Base-by-base conservation (phyloP, 176 grass and related monocot species). In the Hyparrhenia diplandra region DNA sequence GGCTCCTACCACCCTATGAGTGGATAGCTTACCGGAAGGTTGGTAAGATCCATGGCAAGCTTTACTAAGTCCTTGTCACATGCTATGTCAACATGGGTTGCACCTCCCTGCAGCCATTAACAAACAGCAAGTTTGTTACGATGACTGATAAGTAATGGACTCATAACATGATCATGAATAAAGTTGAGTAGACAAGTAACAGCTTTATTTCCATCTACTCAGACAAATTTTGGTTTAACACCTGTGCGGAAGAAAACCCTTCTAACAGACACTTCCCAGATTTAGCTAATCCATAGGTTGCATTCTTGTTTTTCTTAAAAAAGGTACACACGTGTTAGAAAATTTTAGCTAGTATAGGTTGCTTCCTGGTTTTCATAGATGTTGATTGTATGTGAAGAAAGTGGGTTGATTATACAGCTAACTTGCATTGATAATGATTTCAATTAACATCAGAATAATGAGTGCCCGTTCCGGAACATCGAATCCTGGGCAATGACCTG, bases 21-120 rank as follows among this genome's bases (percentile, higher is more conserved):
- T 42, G 28, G 4, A 71, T n/a, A 55, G 42, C 89, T 90, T 80
- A 98, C 95, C 72, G 92, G 92, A 64, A 98, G 92, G 82, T 85
- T 88, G 18, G 95, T 98, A 62, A 98, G 92, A 76, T 80, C 75
- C 29, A 91, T 55, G 51, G 88, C 90, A 80, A 98, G 88, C 73
- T 93, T 93, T 68, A 95, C 88, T 69, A 98, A 83, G 29, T 93
- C 88, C 17, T 72, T 46, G 35, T 98, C 88, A 74, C 95, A 98
- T 63, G 95, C 92, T 95, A 98, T 98, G 76, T 98, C 95, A 82
- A 98, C 87, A 88, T 95, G 92, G 40, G 92, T 98, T 34, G 95
- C 95, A 68, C 95, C 88, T 85, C 95, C 95, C 95, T 98, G 79
- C 25, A 89, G 73, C 34, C 62, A 94, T 86, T 55, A 51, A 74